phyloP scores from a whole-genome alignment of 306 rosid genomes.

The Quercus gilva region DNA sequence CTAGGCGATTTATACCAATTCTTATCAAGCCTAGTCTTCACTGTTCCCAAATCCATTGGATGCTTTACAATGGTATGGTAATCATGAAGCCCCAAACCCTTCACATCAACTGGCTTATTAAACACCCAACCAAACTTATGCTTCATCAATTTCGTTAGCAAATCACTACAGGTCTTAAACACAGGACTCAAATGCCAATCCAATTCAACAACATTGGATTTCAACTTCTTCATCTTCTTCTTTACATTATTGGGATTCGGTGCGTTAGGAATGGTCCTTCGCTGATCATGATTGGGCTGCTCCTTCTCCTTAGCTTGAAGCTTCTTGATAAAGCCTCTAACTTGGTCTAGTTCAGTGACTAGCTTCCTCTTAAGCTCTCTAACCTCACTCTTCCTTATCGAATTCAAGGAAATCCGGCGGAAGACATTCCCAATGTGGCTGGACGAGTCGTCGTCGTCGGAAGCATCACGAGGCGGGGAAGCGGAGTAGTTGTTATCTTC shows the following conservation, averaged over 20 bases:
- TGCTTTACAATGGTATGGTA: conserved; percentile 66
- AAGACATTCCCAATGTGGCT: conserved; percentile 32
- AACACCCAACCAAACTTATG: conserved; percentile 96
- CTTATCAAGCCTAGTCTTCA: conserved; percentile 72
- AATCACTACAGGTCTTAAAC: conserved; percentile 77
- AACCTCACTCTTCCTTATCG: conserved; percentile 29
- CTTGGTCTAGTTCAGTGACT: conserved; percentile 56
- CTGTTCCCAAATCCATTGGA: conserved; percentile 95
- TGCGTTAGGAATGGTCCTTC: conserved; percentile 85
- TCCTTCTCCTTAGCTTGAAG: conserved; percentile 42
- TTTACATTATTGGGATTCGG: conserved; percentile 72
- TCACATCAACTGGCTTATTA: conserved; percentile 82
- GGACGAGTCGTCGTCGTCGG: conserved; percentile 35
- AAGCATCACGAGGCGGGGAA: background rate
- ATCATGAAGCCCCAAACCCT: conserved; percentile 82
- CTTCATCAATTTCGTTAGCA: conserved; percentile 85
- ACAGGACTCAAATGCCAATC: conserved; percentile 50
- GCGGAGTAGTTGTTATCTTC: conserved; percentile 4
- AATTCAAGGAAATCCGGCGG: conserved; percentile 25
- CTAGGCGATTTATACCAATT: conserved; percentile 91
- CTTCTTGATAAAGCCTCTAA: conserved; percentile 65
- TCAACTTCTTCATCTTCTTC: conserved; percentile 73
- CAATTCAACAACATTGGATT: conserved; percentile 48
- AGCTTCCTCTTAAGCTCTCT: conserved; percentile 64
- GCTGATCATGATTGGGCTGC: conserved; percentile 43